Base-by-base conservation (phyloP, 2,329 filamentous ascomycete genomes). In the Aspergillus ochraceus region DNA sequence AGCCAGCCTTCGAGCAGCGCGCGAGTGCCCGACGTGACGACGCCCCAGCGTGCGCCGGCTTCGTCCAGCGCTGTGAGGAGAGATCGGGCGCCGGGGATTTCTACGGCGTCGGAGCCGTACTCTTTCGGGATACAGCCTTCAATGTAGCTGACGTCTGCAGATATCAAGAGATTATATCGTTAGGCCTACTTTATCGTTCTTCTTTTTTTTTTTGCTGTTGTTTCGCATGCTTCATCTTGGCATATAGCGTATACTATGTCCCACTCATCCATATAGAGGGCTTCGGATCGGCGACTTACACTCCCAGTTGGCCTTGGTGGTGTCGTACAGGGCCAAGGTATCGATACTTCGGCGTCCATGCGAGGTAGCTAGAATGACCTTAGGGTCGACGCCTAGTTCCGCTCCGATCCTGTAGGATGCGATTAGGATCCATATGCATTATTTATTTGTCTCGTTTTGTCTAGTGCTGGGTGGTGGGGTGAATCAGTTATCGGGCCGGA, bases 281-380 rank as follows among this genome's bases (percentile, higher is more conserved):
- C 30, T 10, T 20, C 30, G 61, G 26, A 64, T 49, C 53, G 39
- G 19, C 42, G 54, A 86, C 90, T 79, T 79, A 96, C 92, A 97
- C 65, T 97, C 92, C 92, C 90, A 94, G 68, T 89, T 97, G 47
- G 95, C 95, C 73, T 92, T 91, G 67, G 90, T 88, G 17, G 92
- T 90, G 63, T 91, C 88, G 60, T 97, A 85, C 29, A 93, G 80
- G 73, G 86, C 86, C 60, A 99, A 83, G 2, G 90, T 87, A 69
- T 99, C 95, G 70, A 98, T 97, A 66, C 88, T 92, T 60, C 95
- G 83, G 60, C 94, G 87, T 62, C 95, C 95, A 77, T 99, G 95
- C 5, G 92, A 97, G 10, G 92, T 96, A 69, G 91, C 85, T 26
- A 98, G 84, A 68, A 99, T 98, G 50, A 89, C 85, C 52, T 88